Base-by-base conservation (phyloP, 352 stramenopile species). In the Saprolegnia parasitica region DNA sequence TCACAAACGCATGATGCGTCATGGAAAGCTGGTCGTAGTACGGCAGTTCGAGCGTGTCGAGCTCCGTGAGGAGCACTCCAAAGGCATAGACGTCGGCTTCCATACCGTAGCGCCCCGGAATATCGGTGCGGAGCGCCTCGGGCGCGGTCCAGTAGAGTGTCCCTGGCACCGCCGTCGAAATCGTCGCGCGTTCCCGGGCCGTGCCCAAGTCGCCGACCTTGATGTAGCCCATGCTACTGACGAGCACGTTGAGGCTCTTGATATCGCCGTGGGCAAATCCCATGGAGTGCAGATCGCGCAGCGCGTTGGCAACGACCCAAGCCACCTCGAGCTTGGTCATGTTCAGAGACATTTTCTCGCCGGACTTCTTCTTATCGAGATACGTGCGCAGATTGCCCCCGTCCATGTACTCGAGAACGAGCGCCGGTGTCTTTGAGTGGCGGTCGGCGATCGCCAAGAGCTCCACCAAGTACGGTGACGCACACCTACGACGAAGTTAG, bases 211-310 rank as follows among this genome's bases (percentile, higher is more conserved):
- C 56, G 15, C 8, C 56, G 9, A 63, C 20, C 15, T 32, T 26
- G 56, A 45, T 39, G 23, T 32, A 42, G 20, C 35, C 23, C 26
- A 24, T 39, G 10, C 16, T n/a, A 46, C 23, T 5, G 16, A 63
- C 16, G 11, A 63, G 29, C 26, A 63, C 56, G 56, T 63, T 63
- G 56, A 46, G 56, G 37, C 56, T 47, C 37, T 63, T 63, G 29
- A 63, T 20, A 13, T 63, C 56, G 11, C 56, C 9, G 37, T 63
- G 56, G 9, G 35, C 9, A 10, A 63, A 32, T 2, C 29, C n/a
- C 9, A 18, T 32, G 3, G 10, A 16, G 37, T 63, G 56, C 56
- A 63, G 13, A 13, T 47, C 5, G 1, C 1, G 9, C 9, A 63
- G 21, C 20, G 21, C 56, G 10, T 47, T 32, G 56, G 56, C 56